Conservation (phyloP, 2,329 filamentous ascomycete genomes). For the Beauveria sp. region DNA sequence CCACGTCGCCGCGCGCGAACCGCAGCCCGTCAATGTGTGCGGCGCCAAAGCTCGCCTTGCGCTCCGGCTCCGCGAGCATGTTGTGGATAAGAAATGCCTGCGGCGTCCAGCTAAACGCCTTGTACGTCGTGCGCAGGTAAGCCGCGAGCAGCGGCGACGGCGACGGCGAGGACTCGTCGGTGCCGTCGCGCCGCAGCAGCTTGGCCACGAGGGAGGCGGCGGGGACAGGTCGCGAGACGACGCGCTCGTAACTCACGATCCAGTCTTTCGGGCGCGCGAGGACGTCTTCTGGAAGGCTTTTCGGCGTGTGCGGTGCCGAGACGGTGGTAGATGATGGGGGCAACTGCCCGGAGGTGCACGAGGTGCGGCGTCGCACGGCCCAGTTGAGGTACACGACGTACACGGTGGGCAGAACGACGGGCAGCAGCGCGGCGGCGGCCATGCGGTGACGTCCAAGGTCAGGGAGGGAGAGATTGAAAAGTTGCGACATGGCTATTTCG, state of each 20-base stretch:
- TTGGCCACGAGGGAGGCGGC: constrained; percentile 4
- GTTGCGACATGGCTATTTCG: background rate
- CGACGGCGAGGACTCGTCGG: background rate
- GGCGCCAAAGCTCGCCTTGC: constrained; percentile 19
- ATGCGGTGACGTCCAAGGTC: background rate
- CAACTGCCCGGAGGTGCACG: background rate
- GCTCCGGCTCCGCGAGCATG: constrained; percentile 16
- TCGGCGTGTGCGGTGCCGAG: background rate
- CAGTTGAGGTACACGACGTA: constrained; percentile 14
- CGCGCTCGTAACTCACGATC: constrained; percentile 23
- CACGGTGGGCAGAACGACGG: constrained; percentile 12
- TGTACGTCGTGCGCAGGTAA: constrained; percentile 23
- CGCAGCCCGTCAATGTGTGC: constrained; percentile 16
- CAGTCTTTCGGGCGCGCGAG: constrained; percentile 16
- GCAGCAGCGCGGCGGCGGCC: background rate
- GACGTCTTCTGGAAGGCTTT: constrained; percentile 18
- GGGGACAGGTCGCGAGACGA: constrained; percentile 19
- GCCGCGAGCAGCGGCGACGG: constrained; percentile 18
- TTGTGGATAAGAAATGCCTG: constrained; percentile 23
- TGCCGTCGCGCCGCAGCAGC: background rate
- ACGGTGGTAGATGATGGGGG: background rate
- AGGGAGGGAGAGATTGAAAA: background rate
- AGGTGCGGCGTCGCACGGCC: constrained; percentile 11
- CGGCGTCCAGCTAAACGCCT: constrained; percentile 26
- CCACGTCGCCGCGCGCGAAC: constrained; percentile 22